Conservation (phyloP, 2,329 filamentous ascomycete genomes). For the Alternaria consortialis region DNA sequence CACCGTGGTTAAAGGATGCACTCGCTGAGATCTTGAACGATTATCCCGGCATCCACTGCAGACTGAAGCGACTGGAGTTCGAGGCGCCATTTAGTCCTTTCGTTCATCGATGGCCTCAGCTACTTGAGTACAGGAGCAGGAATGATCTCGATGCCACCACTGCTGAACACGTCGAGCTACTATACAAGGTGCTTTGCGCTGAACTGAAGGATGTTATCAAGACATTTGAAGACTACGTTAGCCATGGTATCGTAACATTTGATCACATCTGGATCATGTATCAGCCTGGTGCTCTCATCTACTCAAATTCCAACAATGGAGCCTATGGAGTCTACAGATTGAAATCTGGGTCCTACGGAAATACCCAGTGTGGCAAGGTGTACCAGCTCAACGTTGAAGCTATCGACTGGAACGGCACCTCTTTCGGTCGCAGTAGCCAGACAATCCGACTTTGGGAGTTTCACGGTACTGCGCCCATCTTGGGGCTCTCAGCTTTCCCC, state of each 20-base stretch:
- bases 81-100: constrained; percentile 68
- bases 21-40: constrained; percentile 64
- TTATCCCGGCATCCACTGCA: constrained; percentile 68
- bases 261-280: constrained; percentile 56
- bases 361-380: constrained; percentile 32
- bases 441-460: constrained; percentile 59
- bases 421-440: constrained; percentile 37
- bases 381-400: constrained; percentile 36
- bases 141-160: constrained; percentile 30
- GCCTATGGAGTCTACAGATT: constrained; percentile 33
- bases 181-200: constrained; percentile 46
- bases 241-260: constrained; percentile 50
- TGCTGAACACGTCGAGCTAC: constrained; percentile 49
- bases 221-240: constrained; percentile 48
- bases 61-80: constrained; percentile 69
- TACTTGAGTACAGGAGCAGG: constrained; percentile 30
- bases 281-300: constrained; percentile 44
- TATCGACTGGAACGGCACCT: constrained; percentile 46
- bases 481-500: constrained; percentile 77
- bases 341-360: constrained; percentile 22
- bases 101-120: constrained; percentile 68
- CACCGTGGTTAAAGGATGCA: constrained; percentile 66
- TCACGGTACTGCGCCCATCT: constrained; percentile 81
- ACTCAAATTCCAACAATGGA: constrained; percentile 34
- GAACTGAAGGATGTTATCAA: constrained; percentile 54